Base-by-base conservation (phyloP, 306 rosid species). In the Casuarina equisetifolia region DNA sequence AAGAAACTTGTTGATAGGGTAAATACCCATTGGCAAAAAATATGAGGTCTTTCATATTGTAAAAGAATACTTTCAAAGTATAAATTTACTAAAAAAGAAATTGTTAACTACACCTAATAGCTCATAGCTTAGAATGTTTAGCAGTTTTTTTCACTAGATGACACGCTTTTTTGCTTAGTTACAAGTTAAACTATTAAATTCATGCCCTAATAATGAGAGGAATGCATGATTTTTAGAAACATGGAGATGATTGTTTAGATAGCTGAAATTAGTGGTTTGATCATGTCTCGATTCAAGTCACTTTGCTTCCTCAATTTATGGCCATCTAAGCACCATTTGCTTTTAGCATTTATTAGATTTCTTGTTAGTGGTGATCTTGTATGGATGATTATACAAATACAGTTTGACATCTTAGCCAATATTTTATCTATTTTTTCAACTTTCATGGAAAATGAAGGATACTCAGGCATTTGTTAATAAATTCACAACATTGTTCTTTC, bases 1-100 rank as follows among this genome's bases (percentile, higher is more conserved):
- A 80, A 77, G 67, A 82, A 85, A 68, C 82, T 85, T 76, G 42
- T 73, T 25, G 70, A 79, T 69, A 82, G 84, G 61, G 83, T 61
- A 67, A 80, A 82, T 43, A 82, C 19, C 17, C 13, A 19, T 46
- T 73, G 64, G 36, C 9, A 58, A 38, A 58, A 25, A 25, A 58
- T 11, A 25, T 38, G 3, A 58, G 64, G 25, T 58, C 39, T 58
- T 19, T 58, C 9, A 38, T 58, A 20, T 35, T 55, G 42, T 42
- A 0, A 40, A 69, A 17, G 32, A 77, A 45, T 58, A 25, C 4
- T 44, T 69, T 45, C 36, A 57, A 11, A 32, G 36, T 43, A 9
- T 69, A 15, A 3, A 3, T 10, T 54, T 43, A 13, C 42, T 44
- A 1, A 13, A 55, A 45, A 58, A 6, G 20, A 32, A 19, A 58